Percentiles rank a stretch among this genome's conserved stretches.
These are phyloP conservation scores for Clarireedia hainanense DNA, from an alignment of 2,329 filamentous ascomycete species.

Conservation along the genomic window DNA sequence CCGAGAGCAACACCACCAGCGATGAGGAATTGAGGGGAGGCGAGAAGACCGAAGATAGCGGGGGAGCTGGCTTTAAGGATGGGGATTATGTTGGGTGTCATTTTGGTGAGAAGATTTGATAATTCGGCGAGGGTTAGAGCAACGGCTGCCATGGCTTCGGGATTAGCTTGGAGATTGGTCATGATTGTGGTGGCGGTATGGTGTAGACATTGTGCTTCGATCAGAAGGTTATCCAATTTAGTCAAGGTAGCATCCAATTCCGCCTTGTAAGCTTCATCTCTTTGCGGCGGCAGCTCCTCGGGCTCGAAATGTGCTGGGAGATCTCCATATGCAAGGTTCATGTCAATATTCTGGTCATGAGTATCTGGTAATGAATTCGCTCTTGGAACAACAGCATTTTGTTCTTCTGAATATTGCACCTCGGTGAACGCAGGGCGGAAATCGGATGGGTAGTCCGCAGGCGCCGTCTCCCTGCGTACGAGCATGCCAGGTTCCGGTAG, in stretches of 20 bases:
- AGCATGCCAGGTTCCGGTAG: neutral
- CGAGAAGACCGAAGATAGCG: conserved; percentile 76
- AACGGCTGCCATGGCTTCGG: conserved; percentile 88
- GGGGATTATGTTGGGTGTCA: conserved; percentile 72
- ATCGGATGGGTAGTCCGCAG: neutral
- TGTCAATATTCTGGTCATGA: conserved; percentile 55
- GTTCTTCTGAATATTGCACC: too few relatives aligned
- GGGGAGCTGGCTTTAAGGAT: conserved; percentile 76
- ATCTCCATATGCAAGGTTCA: conserved; percentile 86
- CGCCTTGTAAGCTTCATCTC: conserved; percentile 35
- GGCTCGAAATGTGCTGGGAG: conserved; percentile 52
- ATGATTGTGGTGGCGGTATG: conserved; percentile 80
- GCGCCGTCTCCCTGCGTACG: conserved; percentile 3
- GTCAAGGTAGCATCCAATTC: conserved; percentile 62
- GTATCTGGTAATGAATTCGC: conserved; percentile 18
- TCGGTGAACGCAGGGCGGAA: too few relatives aligned
- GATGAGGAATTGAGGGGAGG: conserved; percentile 90
- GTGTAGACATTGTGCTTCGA: conserved; percentile 84
- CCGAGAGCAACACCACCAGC: conserved; percentile 83
- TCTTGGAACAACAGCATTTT: conserved; percentile 5
- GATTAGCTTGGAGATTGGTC: conserved; percentile 68
- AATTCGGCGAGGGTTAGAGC: conserved; percentile 89
- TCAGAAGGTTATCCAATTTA: conserved; percentile 67
- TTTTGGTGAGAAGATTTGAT: conserved; percentile 70
- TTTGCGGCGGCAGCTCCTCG: conserved; percentile 11